phyloP scores from a whole-genome alignment of 148 eudicot species.

The Nepenthes mirabilis region DNA sequence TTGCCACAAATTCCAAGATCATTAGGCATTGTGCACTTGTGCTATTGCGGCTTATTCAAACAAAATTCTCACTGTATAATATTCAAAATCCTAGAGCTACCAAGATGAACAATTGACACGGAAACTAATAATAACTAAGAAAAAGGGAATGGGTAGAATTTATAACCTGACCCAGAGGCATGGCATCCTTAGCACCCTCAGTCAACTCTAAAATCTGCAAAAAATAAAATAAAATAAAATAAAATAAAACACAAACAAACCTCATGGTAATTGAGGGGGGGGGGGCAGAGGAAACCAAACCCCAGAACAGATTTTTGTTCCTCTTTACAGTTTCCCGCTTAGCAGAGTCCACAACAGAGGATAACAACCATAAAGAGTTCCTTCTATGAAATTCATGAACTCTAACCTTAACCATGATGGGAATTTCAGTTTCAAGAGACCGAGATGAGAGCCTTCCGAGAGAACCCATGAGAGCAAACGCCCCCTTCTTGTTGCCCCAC shows the following conservation, averaged over 20 bases:
- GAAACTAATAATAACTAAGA: not conserved
- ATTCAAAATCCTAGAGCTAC: not conserved
- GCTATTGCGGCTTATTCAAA: no score
- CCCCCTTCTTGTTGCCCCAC: no score
- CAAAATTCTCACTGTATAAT: no score
- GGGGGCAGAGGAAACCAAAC: not conserved
- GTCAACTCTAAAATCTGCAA: conserved; percentile 17
- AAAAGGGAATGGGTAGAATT: not conserved
- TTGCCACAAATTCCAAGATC: no score
- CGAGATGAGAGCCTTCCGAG: conserved; percentile 11
- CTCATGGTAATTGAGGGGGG: no score
- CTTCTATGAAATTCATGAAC: no score
- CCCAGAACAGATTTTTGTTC: not conserved
- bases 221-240: not conserved
- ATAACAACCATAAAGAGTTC: no score
- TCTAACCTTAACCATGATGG: conserved; percentile 23
- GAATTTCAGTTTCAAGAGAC: conserved; percentile 14
- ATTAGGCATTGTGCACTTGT: no score
- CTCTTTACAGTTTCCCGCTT: not conserved
- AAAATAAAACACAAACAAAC: not conserved
- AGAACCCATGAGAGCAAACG: conserved; percentile 14
- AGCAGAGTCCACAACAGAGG: not conserved
- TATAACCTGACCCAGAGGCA: conserved; percentile 26
- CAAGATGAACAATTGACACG: not conserved
- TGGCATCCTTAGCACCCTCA: conserved; percentile 14